Base-by-base conservation (phyloP, 352 stramenopile genomes). In the Phytophthora tentaculata region DNA sequence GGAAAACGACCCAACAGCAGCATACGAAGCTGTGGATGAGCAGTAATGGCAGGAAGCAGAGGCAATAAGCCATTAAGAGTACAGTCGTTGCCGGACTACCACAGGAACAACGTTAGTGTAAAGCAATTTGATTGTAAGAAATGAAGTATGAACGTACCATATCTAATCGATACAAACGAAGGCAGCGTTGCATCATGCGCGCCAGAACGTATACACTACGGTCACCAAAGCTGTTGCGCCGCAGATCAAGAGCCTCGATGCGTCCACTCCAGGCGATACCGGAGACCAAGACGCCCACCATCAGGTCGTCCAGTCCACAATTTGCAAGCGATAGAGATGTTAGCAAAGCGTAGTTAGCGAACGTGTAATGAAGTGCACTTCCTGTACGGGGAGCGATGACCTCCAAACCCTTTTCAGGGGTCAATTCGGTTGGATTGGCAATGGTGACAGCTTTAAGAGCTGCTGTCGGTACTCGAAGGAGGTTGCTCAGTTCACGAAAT, bases 201-300 rank as follows among this genome's bases (percentile, higher is more conserved):
- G 22, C 54, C 14, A 84, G 66, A 23, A 82, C 51, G 28, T 73
- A 51, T 41, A 68, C 56, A 19, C 56, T 77, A 10, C 55, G 68
- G 41, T 86, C 64, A 5, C 67, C 59, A 26, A 84, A 69, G 5
- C 9, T 51, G 41, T 86, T 86, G 48, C 67, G 64, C 32, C 68
- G 66, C 20, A 86, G 60, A 45, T 79, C 59, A n/a, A 86, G 64
- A 39, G 44, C 50, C 41, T 84, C 45, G 2, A 83, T 53, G 24
- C 67, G 69, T 19, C 76, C 65, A 35, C 62, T 67, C 79, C 76
- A 81, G 9, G 76, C 73, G 28, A 83, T 74, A 3, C 76, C 79
- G 4, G 73, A 79, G 13, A 82, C 71, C 10, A 86, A 41, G 6
- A 83, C 76, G n/a, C 79, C 59, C 19, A 74, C 51, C 55, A 75